These are phyloP conservation scores for Sporothrix variecibatus DNA, from an alignment of 2,329 filamentous ascomycete genomes.

Conservation along the genomic window DNA sequence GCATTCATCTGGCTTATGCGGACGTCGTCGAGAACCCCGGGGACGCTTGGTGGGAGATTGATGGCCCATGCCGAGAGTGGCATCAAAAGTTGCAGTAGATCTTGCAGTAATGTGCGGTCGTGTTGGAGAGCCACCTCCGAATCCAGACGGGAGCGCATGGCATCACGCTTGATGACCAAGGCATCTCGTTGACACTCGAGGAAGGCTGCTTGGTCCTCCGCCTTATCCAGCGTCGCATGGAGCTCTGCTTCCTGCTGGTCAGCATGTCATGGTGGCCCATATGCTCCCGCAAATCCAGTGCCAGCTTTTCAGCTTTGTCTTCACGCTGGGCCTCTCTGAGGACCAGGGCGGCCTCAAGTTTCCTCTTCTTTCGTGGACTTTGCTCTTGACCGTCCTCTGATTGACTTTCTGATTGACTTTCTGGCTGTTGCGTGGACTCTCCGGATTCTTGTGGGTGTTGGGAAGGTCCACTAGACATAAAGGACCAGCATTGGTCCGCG, in stretches of 20 bases:
- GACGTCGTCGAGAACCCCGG: background rate
- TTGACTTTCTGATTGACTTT: background rate
- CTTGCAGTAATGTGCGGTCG: background rate
- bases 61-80: background rate
- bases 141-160: background rate
- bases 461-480: background rate
- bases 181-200: background rate
- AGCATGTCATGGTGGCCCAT: background rate
- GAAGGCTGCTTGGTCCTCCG: background rate
- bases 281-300: background rate
- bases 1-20: background rate
- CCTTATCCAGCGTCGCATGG: background rate
- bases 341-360: background rate
- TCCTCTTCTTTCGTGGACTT: background rate
- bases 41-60: background rate
- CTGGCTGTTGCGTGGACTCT: no score
- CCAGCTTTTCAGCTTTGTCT: background rate
- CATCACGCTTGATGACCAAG: background rate
- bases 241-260: background rate
- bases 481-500: background rate
- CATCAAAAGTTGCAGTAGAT: background rate
- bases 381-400: background rate
- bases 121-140: background rate
- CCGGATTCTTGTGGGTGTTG: background rate
- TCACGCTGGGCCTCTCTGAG: background rate